Conservation (phyloP, 1,139 yeast genomes). For the Magnusiomyces clavatus region DNA sequence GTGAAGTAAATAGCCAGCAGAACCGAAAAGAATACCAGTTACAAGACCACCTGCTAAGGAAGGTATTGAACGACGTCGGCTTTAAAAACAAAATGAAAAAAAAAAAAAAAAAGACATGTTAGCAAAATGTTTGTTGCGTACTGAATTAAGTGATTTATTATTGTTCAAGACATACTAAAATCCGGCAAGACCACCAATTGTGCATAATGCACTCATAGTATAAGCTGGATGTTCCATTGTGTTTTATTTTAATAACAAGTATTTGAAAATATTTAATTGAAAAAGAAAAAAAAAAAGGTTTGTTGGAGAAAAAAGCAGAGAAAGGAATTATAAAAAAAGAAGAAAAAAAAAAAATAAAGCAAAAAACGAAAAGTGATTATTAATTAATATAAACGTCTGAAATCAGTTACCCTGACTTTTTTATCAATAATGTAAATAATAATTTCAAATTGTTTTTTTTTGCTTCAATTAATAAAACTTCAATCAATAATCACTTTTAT, state of each 20-base stretch:
- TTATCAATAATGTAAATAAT: too few relatives aligned
- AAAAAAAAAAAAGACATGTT: background rate
- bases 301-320: too few relatives aligned
- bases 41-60: conserved; percentile 74
- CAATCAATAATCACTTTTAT: too few relatives aligned
- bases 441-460: too few relatives aligned
- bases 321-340: too few relatives aligned
- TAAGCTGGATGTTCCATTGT: conserved; percentile 67
- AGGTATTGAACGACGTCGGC: conserved; percentile 68
- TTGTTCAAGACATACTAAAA: conserved; percentile 37
- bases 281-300: too few relatives aligned
- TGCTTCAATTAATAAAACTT: too few relatives aligned
- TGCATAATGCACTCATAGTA: conserved; percentile 66
- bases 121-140: background rate
- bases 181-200: conserved; percentile 70
- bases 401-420: too few relatives aligned
- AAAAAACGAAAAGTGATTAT: too few relatives aligned
- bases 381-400: too few relatives aligned
- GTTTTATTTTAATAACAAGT: conserved; percentile 7
- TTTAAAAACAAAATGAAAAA: conserved; percentile 10
- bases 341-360: too few relatives aligned
- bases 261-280: too few relatives aligned
- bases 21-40: conserved; percentile 60
- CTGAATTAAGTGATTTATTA: background rate
- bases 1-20: conserved; percentile 69